phyloP scores from a whole-genome alignment of 2,329 filamentous ascomycete genomes.

The Aspergillus sp. region DNA sequence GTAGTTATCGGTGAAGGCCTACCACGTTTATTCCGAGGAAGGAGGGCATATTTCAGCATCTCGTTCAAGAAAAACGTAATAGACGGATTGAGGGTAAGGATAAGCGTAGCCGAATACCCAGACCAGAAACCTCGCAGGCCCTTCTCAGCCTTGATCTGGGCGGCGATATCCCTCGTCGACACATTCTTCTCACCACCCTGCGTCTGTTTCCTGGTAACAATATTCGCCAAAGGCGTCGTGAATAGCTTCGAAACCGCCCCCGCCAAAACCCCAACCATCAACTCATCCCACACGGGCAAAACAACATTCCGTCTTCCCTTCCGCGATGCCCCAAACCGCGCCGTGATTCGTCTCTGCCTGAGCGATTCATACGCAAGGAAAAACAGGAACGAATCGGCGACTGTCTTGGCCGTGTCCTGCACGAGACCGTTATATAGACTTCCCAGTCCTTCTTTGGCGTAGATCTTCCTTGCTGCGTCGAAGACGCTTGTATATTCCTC shows the following conservation, averaged over 20 bases:
- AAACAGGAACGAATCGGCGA: constrained; percentile 77
- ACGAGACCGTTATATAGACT: constrained; percentile 67
- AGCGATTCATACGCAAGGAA: constrained; percentile 72
- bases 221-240: constrained; percentile 75
- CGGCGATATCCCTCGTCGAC: constrained; percentile 55
- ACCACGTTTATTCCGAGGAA: constrained; percentile 50
- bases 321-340: constrained; percentile 18
- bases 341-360: constrained; percentile 40
- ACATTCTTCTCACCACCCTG: constrained; percentile 34
- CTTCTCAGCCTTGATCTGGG: constrained; percentile 62
- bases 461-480: constrained; percentile 69
- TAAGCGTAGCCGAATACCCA: constrained; percentile 74
- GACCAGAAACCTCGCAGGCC: constrained; percentile 78
- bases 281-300: constrained; percentile 65
- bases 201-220: constrained; percentile 78
- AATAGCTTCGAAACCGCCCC: constrained; percentile 70
- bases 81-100: constrained; percentile 79
- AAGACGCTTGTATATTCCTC: constrained; percentile 60
- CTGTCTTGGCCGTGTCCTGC: constrained; percentile 62
- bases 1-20: constrained; percentile 52
- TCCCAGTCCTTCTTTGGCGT: constrained; percentile 64
- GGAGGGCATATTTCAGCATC: constrained; percentile 57
- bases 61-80: constrained; percentile 83
- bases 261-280: constrained; percentile 64
- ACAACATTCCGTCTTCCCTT: constrained; percentile 22